A percentile compares a stretch with the other conserved stretches of the same genome.
phyloP scores from a whole-genome alignment of 495 filamentous ascomycete genomes.

The Letharia lupina region DNA sequence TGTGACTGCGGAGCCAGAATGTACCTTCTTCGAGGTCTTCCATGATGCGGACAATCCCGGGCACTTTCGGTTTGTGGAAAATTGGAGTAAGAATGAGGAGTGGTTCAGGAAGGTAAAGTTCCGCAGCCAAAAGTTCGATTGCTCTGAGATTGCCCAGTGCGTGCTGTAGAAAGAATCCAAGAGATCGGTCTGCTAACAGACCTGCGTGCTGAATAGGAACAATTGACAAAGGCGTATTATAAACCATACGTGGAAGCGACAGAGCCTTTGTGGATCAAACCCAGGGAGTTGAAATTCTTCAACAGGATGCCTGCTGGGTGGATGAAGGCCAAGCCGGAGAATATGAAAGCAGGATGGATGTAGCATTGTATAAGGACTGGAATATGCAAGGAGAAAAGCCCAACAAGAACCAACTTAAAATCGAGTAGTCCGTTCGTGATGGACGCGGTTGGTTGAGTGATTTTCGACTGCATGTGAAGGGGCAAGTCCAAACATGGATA shows the following conservation, averaged over 20 bases:
- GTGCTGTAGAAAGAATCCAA: neutral
- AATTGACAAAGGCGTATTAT: slow-evolving; percentile 45
- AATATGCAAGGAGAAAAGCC: neutral
- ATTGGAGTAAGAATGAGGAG: slow-evolving; percentile 29
- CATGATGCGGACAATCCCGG: slow-evolving; percentile 35
- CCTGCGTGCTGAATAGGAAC: slow-evolving; percentile 29
- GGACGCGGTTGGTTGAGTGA: neutral
- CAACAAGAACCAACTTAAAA: neutral
- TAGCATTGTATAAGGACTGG: neutral
- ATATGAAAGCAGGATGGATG: neutral
- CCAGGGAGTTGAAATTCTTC: slow-evolving; percentile 33
- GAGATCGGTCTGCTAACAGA: neutral
- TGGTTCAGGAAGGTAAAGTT: neutral
- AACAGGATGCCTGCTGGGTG: slow-evolving; percentile 27
- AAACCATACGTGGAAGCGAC: slow-evolving; percentile 40
- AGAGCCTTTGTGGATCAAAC: slow-evolving; percentile 42
- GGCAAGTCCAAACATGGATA: no score
- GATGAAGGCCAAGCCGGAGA: neutral
- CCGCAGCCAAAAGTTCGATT: neutral
- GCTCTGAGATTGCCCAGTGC: neutral
- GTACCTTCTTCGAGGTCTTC: slow-evolving; percentile 43
- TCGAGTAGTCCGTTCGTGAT: neutral
- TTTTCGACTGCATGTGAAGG: neutral
- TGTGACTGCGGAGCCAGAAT: slow-evolving; percentile 39
- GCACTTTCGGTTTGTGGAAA: slow-evolving; percentile 39